Evolutionary conservation across 345 rosid genomes (phyloP), one percentile per base, ranked within the genome.

Genomic region (Acer yangbiense): DNA sequence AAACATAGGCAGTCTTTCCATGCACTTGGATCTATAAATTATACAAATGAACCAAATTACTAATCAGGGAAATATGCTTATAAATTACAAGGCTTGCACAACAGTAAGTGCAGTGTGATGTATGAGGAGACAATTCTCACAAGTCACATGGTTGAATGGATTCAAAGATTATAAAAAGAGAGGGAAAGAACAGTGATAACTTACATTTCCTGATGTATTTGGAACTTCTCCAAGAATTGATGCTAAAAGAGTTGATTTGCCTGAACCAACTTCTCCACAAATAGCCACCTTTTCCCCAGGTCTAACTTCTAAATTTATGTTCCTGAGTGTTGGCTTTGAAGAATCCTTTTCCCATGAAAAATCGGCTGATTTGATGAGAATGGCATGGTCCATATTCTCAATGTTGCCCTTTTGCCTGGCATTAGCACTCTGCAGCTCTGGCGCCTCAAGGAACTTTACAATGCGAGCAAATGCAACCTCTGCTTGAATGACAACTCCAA

Each of bases 191-290:
- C 20, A 61, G 29, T 55, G 13, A 58, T 23, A 68, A 79, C 97
- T 84, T 85, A 92, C 99, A 0, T 83, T 83, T 89, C 99, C 98
- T 52, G 77, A 79, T 17, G 86, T 85, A 66, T 75, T 83, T 23
- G 94, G 94, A 74, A 91, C 88, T 84, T 95, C 99, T 72, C 98
- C 97, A 35, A 95, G 98, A 85, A 95, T 91, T 25, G 98, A 93
- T 35, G 98, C 91, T 76, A 95, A 70, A 78, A 93, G 89, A 69
- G 99, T 95, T 7, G 99, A 95, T 85, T 95, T 95, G 4, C 99
- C 99, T 0, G 99, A 92, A 69, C 98, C 99, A 81, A 95, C 99
- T 86, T 93, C 98, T 73, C 98, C 99, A 64, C 99, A 95, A 57
- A 95, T 85, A 14, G 99, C 98, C 9, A 95, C 87, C 85, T 93